Base-by-base conservation (phyloP, 2,329 filamentous ascomycete species). In the Trichoderma oligosporum region DNA sequence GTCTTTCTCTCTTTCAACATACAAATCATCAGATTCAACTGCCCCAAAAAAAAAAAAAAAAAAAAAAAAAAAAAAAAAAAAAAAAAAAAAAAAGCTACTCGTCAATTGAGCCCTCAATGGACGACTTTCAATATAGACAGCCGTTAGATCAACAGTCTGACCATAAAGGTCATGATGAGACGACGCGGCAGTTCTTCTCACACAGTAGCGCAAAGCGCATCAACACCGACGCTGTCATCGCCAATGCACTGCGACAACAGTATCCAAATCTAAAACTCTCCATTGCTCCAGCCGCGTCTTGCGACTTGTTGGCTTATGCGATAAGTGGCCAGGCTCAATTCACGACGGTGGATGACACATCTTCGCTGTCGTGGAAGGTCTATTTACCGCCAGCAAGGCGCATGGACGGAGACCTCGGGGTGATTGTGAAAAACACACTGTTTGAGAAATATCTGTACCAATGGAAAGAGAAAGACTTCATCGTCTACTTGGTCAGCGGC, bases 221-320 rank as follows among this genome's bases (percentile, higher is more conserved):
- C 65, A 73, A 74, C 65, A 79, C 77, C 3, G 73, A 79, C 59
- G 64, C 70, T 3, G 62, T 78, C 44, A 70, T 81, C 57, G 68
- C 73, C 33, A 61, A 65, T 12, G 64, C 74, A 1, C 68, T 81
- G 24, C 72, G 70, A 47, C 63, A 68, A 31, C 69, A 77, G 48
- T 79, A 80, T 56, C 76, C 77, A 3, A 59, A 70, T 20, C 71
- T 77, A 12, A 63, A 74, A 31, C 67, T 79, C 9, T 69, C 74
- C 25, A 70, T 78, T 49, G 69, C 69, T 4, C 69, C 72, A 2
- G 61, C 65, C 16, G 41, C 35, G 6, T 66, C 61, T 16, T 67
- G 68, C 59, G 64, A 78, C 57, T 68, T 81, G n/a, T 66, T 78
- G 2, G 64, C 63, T 4, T 81, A 71, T 44, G 78, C 78, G 3